Evolutionary conservation across 2,329 filamentous ascomycete genomes (phyloP).

Genomic region (Mariannaea elegans): DNA sequence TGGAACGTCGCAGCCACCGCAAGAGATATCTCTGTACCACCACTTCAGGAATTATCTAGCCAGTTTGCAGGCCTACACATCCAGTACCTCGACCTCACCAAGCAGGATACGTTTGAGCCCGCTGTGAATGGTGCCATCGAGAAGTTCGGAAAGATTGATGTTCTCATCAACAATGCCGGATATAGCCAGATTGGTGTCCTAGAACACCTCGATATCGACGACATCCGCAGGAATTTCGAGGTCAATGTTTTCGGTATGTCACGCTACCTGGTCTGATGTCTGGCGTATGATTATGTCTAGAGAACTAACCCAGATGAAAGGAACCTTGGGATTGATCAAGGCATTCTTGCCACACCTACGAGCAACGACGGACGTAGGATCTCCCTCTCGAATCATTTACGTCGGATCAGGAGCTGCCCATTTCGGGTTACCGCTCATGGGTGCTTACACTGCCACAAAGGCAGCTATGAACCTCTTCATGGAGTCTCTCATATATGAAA

Average conservation of each 20-base stretch:
- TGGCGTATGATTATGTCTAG: neutral
- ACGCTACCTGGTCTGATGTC: neutral
- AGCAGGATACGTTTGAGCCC: constrained; percentile 17
- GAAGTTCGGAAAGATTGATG: constrained; percentile 28
- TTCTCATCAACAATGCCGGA: constrained; percentile 28
- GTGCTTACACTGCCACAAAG: constrained; percentile 32
- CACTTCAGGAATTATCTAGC: neutral
- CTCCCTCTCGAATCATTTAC: constrained; percentile 15
- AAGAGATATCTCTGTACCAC: constrained; percentile 3
- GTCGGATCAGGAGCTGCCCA: constrained; percentile 19
- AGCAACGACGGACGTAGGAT: constrained; percentile 16
- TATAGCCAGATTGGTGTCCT: constrained; percentile 21
- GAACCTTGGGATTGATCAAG: constrained; percentile 19
- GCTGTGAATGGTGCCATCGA: constrained; percentile 23
- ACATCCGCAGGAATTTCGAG: constrained; percentile 23
- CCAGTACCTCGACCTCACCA: constrained; percentile 20
- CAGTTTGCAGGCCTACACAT: neutral
- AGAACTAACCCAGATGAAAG: neutral
- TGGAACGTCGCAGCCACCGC: constrained; percentile 14
- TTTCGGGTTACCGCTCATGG: constrained; percentile 18
- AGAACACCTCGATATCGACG: constrained; percentile 18
- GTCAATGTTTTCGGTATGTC: constrained; percentile 26
- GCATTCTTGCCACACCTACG: constrained; percentile 25
- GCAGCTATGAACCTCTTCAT: constrained; percentile 23
- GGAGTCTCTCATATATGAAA: constrained; percentile 16